Percentiles rank a stretch among this genome's conserved stretches.
Evolutionary conservation across 2,329 filamentous ascomycete genomes (phyloP).

Genomic region (Scortechinia acanthostroma): DNA sequence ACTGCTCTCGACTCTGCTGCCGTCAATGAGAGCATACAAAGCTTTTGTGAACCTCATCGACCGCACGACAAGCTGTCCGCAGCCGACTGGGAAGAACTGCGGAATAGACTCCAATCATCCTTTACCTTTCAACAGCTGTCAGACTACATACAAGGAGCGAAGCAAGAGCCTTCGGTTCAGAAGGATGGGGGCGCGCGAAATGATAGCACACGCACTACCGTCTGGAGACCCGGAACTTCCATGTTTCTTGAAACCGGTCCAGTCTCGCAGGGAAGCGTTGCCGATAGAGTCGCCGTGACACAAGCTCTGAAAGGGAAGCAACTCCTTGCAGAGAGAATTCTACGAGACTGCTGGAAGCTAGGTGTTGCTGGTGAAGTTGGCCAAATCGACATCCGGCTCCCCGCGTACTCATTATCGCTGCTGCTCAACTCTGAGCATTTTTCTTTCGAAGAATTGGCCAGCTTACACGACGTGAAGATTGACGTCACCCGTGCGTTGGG

Average conservation of each 20-base stretch:
- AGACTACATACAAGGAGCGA: too few relatives aligned
- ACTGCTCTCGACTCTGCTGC: not conserved
- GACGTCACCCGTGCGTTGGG: slow-evolving; percentile 20
- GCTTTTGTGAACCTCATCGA: not conserved
- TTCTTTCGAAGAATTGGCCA: slow-evolving; percentile 24
- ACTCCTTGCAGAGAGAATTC: slow-evolving; percentile 20
- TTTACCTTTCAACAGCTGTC: not conserved
- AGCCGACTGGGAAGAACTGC: not conserved
- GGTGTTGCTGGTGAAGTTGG: slow-evolving; percentile 20
- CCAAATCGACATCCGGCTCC: slow-evolving; percentile 21
- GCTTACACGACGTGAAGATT: slow-evolving; percentile 20
- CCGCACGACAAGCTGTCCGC: not conserved
- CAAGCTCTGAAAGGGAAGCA: slow-evolving; percentile 15
- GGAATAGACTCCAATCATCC: not conserved
- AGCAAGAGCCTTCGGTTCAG: not conserved
- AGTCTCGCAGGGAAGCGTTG: slow-evolving; percentile 6
- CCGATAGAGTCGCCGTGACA: slow-evolving; percentile 11
- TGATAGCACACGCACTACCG: not conserved
- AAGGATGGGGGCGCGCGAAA: not conserved
- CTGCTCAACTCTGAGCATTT: slow-evolving; percentile 19
- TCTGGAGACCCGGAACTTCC: not conserved
- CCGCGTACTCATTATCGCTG: slow-evolving; percentile 14
- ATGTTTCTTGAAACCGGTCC: not conserved
- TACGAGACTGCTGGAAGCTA: slow-evolving; percentile 26
- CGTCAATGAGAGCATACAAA: not conserved